These are phyloP conservation scores for Hydnomerulius pinastri DNA, from an alignment of 768 basidiomycete genomes.

Conservation along the genomic window DNA sequence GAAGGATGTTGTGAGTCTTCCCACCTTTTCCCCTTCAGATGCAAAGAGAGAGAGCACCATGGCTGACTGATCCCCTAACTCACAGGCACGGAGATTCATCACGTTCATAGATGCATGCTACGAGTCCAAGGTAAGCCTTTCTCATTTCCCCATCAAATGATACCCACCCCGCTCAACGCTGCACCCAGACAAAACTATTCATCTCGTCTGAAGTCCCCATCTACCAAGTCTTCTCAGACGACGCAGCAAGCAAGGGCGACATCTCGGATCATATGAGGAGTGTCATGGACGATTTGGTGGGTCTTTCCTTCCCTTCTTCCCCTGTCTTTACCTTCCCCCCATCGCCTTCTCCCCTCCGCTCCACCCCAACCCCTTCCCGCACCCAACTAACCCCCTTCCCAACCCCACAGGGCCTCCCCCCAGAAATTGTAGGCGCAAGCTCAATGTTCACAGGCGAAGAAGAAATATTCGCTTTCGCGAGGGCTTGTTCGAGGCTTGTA, in stretches of 20 bases:
- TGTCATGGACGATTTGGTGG: slow-evolving; percentile 94
- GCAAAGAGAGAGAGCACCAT: too few relatives aligned
- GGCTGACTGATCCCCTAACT: not conserved
- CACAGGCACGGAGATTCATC: slow-evolving; percentile 89
- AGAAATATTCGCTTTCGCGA: slow-evolving; percentile 95
- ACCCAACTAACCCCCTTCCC: not conserved
- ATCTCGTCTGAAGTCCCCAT: slow-evolving; percentile 92
- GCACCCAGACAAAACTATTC: slow-evolving; percentile 82
- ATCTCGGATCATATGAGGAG: slow-evolving; percentile 86
- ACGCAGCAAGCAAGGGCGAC: slow-evolving; percentile 41
- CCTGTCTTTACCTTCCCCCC: slow-evolving; percentile 4
- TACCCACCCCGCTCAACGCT: slow-evolving; percentile 48
- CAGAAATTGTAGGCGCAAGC: slow-evolving; percentile 74
- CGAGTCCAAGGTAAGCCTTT: slow-evolving; percentile 70
- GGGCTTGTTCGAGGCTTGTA: slow-evolving; percentile 85
- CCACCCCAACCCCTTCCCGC: not conserved
- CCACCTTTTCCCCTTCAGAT: slow-evolving; percentile 1
- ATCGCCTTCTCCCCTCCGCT: not conserved
- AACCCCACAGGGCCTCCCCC: slow-evolving; percentile 68
- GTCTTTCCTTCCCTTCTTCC: slow-evolving; percentile 16
- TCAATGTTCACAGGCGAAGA: slow-evolving; percentile 97
- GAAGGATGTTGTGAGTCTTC: slow-evolving; percentile 76
- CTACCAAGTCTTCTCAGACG: slow-evolving; percentile 85
- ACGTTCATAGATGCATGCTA: slow-evolving; percentile 98
- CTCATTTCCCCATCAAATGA: not conserved